Evolutionary conservation across 2,329 filamentous ascomycete genomes (phyloP).

Genomic region (Nigrograna mackinnonii): DNA sequence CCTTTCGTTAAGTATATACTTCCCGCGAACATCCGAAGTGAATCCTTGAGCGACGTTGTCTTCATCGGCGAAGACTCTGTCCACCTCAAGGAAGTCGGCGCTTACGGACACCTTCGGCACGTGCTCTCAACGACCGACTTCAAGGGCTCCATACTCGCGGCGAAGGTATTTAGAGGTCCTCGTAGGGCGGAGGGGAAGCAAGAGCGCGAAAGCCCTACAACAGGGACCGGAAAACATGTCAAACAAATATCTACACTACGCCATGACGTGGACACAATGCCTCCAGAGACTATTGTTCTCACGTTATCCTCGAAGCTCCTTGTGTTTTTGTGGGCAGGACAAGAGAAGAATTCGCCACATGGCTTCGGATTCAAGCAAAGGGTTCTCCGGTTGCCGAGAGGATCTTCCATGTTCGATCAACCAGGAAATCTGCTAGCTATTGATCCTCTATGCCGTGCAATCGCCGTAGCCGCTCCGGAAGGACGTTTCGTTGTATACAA

Average conservation of each 20-base stretch:
- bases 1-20: conserved; percentile 77
- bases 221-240: conserved; percentile 13
- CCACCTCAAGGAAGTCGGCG: conserved; percentile 75
- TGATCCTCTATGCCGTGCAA: conserved; percentile 69
- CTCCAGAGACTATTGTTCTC: conserved; percentile 81
- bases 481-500: conserved; percentile 73
- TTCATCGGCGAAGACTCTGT: conserved; percentile 84
- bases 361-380: conserved; percentile 64
- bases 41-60: conserved; percentile 76
- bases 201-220: conserved; percentile 23
- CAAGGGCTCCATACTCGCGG: conserved; percentile 75
- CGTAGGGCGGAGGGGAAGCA: conserved; percentile 19
- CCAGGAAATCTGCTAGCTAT: conserved; percentile 72
- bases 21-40: conserved; percentile 75
- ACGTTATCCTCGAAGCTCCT: conserved; percentile 74
- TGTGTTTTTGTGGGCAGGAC: conserved; percentile 73
- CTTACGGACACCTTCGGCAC: conserved; percentile 72
- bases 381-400: conserved; percentile 62
- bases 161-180: conserved; percentile 68
- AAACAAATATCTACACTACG: conserved; percentile 18
- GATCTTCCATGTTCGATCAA: conserved; percentile 56
- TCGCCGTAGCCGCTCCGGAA: conserved; percentile 73
- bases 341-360: conserved; percentile 36
- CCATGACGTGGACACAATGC: conserved; percentile 37
- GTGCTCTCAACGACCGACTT: conserved; percentile 82